Evolutionary conservation across 805 yeast species (phyloP), one percentile per base, ranked within the genome.

Genomic region (Ogataea sp.): DNA sequence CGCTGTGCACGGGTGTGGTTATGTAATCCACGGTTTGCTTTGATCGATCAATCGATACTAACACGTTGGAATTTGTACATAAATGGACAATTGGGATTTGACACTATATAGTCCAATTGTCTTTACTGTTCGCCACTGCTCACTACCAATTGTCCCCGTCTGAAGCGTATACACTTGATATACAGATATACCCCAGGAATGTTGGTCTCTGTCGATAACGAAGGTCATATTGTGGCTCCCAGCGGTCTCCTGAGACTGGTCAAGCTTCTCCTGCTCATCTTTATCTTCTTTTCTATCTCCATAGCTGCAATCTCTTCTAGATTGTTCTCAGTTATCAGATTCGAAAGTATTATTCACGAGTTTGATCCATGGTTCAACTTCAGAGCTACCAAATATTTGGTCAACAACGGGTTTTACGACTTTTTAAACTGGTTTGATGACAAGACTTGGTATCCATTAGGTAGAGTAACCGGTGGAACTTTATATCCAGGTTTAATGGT

Each of bases 401-500:
- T 87, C 24, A 68, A 75, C 33, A 78, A 87, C 55, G 81, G 93
- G 6, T 90, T 78, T 61, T 83, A 88, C 68, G 89, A 88, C 49
- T 94, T 93, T 56, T 71, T 94, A 55, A 93, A 93, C 61, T 93
- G 98, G 98, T 93, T 93, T 55, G 98, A 93, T 60, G 97, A 90
- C 60, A 78, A 96, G 58, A 90, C 98, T 16, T 93, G 99, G 99
- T 93, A 93, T 61, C 99, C 99, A 16, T 71, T 93, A 49, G 99
- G 99, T 17, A 77, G 99, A 66, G 98, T 93, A 55, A 93, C 98
- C 11, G 99, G 99, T 51, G 98, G 99, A 42, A 94, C 98, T 1
- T 64, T 93, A 45, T 93, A 94, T 56, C 99, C 99, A 3, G 99
- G 99, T 7, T 68, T 94, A 49, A 93, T 93, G 99, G 96, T 94